Conservation (phyloP, 495 filamentous ascomycete species). For the Aspergillus asperescens region DNA sequence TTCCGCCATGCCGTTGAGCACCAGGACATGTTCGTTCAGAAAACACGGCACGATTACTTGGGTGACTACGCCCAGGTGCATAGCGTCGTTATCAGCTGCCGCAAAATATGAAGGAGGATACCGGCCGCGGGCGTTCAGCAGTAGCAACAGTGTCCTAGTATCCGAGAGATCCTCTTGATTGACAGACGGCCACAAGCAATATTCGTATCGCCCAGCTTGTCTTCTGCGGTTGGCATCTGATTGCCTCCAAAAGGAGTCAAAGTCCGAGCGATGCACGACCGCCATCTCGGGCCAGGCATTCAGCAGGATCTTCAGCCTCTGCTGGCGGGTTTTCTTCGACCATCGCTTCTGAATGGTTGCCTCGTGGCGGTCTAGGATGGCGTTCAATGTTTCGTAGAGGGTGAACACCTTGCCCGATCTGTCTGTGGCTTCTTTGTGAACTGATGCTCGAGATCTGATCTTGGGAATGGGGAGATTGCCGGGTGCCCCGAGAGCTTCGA, state of each 20-base stretch:
- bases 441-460: no score
- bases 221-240: neutral
- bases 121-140: slow-evolving; percentile 46
- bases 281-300: slow-evolving; percentile 47
- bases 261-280: slow-evolving; percentile 45
- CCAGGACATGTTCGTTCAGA: slow-evolving; percentile 38
- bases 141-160: slow-evolving; percentile 5
- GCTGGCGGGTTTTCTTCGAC: slow-evolving; percentile 41
- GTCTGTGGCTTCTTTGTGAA: neutral
- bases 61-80: neutral
- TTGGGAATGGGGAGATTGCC: no score
- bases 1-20: slow-evolving; percentile 30
- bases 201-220: slow-evolving; percentile 20
- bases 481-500: no score
- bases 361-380: slow-evolving; percentile 34
- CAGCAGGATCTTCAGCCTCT: slow-evolving; percentile 38
- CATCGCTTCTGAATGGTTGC: slow-evolving; percentile 43
- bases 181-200: slow-evolving; percentile 50
- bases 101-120: slow-evolving; percentile 41
- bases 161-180: slow-evolving; percentile 52
- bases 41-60: slow-evolving; percentile 29
- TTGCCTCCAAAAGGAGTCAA: slow-evolving; percentile 35
- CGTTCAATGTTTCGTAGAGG: neutral
- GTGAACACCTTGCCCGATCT: slow-evolving; percentile 1
- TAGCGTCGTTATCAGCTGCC: slow-evolving; percentile 22